phyloP scores from a whole-genome alignment of 371 early-diverging fungal species.

The Rhizopus sp. region DNA sequence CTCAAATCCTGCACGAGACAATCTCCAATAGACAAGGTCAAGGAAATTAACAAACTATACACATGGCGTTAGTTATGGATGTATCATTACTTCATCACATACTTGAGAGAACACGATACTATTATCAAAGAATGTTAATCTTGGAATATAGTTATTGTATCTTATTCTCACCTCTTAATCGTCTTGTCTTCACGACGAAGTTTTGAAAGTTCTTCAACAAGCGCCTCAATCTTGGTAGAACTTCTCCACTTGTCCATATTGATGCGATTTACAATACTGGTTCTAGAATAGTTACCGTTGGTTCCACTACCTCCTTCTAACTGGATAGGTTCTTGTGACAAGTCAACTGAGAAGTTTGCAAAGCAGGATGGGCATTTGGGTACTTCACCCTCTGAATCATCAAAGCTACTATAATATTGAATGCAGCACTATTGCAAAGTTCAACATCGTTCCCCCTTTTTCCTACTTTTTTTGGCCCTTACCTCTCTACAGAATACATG shows the following conservation, averaged over 20 bases:
- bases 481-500: conserved; percentile 88
- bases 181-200: conserved; percentile 79
- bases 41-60: conserved; percentile 91
- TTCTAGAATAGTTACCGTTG: conserved; percentile 53
- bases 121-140: conserved; percentile 3
- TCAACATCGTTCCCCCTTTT: not conserved
- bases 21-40: conserved; percentile 92
- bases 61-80: not conserved
- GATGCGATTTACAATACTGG: conserved; percentile 90
- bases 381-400: conserved; percentile 25
- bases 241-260: conserved; percentile 85
- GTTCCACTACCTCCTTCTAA: conserved; percentile 23
- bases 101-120: conserved; percentile 55
- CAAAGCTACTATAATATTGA: conserved; percentile 46
- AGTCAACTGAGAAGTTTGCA: conserved; percentile 78
- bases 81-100: not conserved
- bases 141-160: not conserved
- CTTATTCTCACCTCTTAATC: conserved; percentile 62
- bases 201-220: conserved; percentile 86
- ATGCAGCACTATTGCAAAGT: conserved; percentile 31
- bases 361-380: conserved; percentile 90
- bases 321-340: conserved; percentile 68
- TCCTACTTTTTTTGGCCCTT: conserved; percentile 1
- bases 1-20: conserved; percentile 91
- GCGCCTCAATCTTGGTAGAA: conserved; percentile 90